Evolutionary conservation across 192 early-diverging fungal genomes (phyloP), one percentile per base, ranked within the genome.

Genomic region (Chytriomyces confervae): DNA sequence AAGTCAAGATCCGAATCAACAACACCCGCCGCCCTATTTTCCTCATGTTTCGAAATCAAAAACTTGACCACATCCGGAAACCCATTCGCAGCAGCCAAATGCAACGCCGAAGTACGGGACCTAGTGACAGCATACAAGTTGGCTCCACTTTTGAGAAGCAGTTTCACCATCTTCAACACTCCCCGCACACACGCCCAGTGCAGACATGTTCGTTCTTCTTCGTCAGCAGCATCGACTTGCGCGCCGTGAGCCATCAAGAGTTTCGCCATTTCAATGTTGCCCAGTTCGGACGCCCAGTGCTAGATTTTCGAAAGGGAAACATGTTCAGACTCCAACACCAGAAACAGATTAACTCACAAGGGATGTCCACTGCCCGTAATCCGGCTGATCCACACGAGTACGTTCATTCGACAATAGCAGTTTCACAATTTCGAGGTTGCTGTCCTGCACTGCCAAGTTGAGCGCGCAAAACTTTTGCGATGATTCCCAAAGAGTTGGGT

Each of bases 81-180:
- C 20, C 53, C 53, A 57, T 57, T 57, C 20, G 53, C 53, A n/a
- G 53, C 53, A 57, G 53, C 53, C 53, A 57, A 57, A 57, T 57
- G 53, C 53, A 57, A 20, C 16, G 16, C 20, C 16, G 53, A n/a
- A 20, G 53, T 57, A 20, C 53, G 53, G 5, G 53, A 57, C 3
- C 13, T 2, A 1, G 53, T 57, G 13, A 57, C 53, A 20, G 53
- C 53, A 20, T 57, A 20, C 20, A n/a, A 13, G 53, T 57, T 57
- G 13, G 53, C 53, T n/a, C 53, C 53, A 3, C 20, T 57, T 13
- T 13, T n/a, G 13, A 57, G 20, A 13, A 57, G 20, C 16, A 57
- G 53, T 20, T 57, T 20, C 13, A 57, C 53, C 53, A 57, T 57
- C 53, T 57, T 57, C 53, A n/a, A n/a, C 16, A 13, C 16, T 20